Conservation (phyloP, 768 basidiomycete genomes). For the Lyophyllum semitale region DNA sequence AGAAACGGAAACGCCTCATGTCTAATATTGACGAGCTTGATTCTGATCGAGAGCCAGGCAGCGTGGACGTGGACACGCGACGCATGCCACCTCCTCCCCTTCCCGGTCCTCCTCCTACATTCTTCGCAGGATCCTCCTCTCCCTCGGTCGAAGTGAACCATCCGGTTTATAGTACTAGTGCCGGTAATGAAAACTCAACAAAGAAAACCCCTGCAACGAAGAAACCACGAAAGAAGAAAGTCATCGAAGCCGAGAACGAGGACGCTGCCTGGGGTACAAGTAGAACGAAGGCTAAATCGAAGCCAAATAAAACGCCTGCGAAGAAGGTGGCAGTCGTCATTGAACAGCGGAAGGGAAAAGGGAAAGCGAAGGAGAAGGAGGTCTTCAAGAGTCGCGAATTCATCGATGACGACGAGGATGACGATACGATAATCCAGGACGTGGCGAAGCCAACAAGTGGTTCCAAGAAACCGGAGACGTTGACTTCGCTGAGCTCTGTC, state of each 20-base stretch:
- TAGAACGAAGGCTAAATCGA: slow-evolving; percentile 20
- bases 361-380: slow-evolving; percentile 30
- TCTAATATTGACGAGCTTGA: slow-evolving; percentile 30
- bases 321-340: slow-evolving; percentile 20
- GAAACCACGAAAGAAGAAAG: slow-evolving; percentile 21
- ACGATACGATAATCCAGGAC: slow-evolving; percentile 18
- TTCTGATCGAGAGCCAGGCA: slow-evolving; percentile 13
- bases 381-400: slow-evolving; percentile 47
- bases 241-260: neutral
- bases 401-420: slow-evolving; percentile 34
- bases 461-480: slow-evolving; percentile 13
- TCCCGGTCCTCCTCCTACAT: slow-evolving; percentile 38
- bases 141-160: slow-evolving; percentile 13
- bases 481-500: slow-evolving; percentile 23
- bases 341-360: slow-evolving; percentile 22
- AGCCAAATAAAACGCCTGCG: slow-evolving; percentile 26
- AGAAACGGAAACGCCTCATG: slow-evolving; percentile 18
- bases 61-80: slow-evolving; percentile 4
- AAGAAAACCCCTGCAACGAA: slow-evolving; percentile 1
- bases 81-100: slow-evolving; percentile 17
- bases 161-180: neutral
- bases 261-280: slow-evolving; percentile 12
- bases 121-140: slow-evolving; percentile 50
- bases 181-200: neutral
- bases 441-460: neutral